phyloP scores from a whole-genome alignment of 2,329 filamentous ascomycete genomes.

The Juglanconis oblonga region DNA sequence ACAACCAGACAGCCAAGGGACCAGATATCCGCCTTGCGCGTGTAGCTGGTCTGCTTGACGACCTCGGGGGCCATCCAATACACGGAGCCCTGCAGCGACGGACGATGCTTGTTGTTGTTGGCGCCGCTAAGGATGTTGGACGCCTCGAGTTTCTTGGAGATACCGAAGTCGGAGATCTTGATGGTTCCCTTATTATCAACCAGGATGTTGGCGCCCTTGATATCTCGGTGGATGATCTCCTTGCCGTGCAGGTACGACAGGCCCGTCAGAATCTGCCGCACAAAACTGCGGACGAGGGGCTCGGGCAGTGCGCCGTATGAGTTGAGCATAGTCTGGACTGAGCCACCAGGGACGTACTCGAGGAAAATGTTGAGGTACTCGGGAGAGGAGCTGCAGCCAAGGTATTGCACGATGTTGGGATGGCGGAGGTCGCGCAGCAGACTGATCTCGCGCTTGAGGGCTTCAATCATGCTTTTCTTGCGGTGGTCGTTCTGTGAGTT shows the following conservation, averaged over 20 bases:
- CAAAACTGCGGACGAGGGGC: slow-evolving; percentile 91
- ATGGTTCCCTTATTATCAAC: slow-evolving; percentile 99
- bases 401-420: slow-evolving; percentile 95
- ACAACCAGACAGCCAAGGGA: slow-evolving; percentile 94
- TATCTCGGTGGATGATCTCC: slow-evolving; percentile 97
- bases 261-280: slow-evolving; percentile 89
- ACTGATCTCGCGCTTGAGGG: slow-evolving; percentile 93
- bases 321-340: slow-evolving; percentile 97
- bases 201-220: slow-evolving; percentile 98
- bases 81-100: slow-evolving; percentile 91
- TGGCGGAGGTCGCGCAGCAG: slow-evolving; percentile 92
- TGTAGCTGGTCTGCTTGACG: slow-evolving; percentile 96
- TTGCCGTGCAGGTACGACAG: slow-evolving; percentile 89
- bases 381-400: slow-evolving; percentile 88
- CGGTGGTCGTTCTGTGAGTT: slow-evolving; percentile 80
- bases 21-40: slow-evolving; percentile 98
- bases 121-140: slow-evolving; percentile 74
- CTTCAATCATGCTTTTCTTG: slow-evolving; percentile 98
- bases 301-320: slow-evolving; percentile 95
- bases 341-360: slow-evolving; percentile 96
- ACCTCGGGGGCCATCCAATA: slow-evolving; percentile 99
- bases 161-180: slow-evolving; percentile 99
- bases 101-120: slow-evolving; percentile 65
- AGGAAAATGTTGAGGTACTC: slow-evolving; percentile 98
- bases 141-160: slow-evolving; percentile 95